Evolutionary conservation across 331 rosid species (phyloP).

Genomic region (Rosa hybrid): DNA sequence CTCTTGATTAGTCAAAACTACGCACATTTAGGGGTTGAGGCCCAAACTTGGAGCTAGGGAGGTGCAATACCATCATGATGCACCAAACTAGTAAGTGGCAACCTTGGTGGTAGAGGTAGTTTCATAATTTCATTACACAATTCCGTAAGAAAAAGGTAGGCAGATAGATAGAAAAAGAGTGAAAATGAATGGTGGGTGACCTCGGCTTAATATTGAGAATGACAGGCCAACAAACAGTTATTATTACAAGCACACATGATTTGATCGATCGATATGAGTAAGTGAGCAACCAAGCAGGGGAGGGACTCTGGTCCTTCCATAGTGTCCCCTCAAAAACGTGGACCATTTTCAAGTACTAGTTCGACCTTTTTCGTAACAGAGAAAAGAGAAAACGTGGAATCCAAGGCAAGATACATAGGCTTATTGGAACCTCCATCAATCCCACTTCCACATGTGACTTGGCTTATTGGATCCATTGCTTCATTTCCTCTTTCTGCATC

Average conservation of each 20-base stretch:
- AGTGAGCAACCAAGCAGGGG: neutral
- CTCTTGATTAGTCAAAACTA: neutral
- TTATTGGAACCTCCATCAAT: conserved; percentile 9
- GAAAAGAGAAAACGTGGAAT: conserved; percentile 37
- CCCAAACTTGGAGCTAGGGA: neutral
- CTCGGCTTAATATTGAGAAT: neutral
- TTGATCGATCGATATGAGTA: neutral
- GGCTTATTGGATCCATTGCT: neutral
- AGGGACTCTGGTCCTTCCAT: neutral
- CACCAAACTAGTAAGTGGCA: neutral
- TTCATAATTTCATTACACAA: neutral
- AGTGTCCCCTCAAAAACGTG: neutral
- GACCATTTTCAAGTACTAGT: neutral
- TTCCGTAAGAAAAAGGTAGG: neutral
- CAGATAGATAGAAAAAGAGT: neutral
- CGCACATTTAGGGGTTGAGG: neutral
- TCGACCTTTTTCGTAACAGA: neutral
- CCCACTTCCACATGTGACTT: conserved; percentile 12
- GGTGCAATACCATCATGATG: neutral
- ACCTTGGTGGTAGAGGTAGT: neutral
- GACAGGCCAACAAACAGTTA: conserved; percentile 50
- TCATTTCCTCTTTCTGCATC: conserved; percentile 25
- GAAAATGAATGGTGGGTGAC: neutral
- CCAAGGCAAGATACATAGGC: conserved; percentile 38
- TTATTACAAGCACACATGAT: conserved; percentile 53